A percentile compares a stretch with the other conserved stretches of the same genome.
Conservation (phyloP, 2,329 filamentous ascomycete genomes). For the Verticillium dahliae region DNA sequence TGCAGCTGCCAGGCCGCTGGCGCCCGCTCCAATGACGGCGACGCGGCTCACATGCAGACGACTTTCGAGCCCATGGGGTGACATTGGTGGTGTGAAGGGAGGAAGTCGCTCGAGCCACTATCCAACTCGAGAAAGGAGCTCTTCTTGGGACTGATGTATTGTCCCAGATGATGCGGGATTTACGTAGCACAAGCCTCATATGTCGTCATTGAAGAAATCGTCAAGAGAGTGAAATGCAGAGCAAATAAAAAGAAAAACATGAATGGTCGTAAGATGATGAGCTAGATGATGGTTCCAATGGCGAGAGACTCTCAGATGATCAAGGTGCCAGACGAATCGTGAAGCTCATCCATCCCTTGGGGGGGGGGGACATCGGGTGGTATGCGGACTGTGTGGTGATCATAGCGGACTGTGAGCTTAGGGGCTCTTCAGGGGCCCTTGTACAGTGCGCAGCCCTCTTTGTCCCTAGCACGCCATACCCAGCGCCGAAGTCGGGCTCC, state of each 20-base stretch:
- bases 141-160: not conserved
- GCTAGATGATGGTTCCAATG: not conserved
- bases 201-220: not conserved
- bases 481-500: not conserved
- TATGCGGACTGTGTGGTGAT: not conserved
- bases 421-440: not conserved
- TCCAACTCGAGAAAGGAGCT: not conserved
- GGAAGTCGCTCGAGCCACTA: not conserved
- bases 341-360: not conserved
- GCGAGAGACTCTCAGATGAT: not conserved
- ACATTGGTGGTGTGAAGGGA: constrained; percentile 9
- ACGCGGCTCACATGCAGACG: constrained; percentile 36
- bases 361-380: not conserved
- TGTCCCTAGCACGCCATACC: not conserved
- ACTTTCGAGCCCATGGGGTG: constrained; percentile 10
- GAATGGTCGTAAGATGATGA: not conserved
- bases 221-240: not conserved
- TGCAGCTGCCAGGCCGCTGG: constrained; percentile 58
- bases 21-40: constrained; percentile 68
- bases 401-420: not conserved
- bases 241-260: not conserved
- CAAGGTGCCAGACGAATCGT: not conserved
- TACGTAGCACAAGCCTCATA: not conserved
- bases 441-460: not conserved
- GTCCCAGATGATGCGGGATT: not conserved